Base-by-base conservation (phyloP, 129 eudicot species). In the Saussurea involucrata region DNA sequence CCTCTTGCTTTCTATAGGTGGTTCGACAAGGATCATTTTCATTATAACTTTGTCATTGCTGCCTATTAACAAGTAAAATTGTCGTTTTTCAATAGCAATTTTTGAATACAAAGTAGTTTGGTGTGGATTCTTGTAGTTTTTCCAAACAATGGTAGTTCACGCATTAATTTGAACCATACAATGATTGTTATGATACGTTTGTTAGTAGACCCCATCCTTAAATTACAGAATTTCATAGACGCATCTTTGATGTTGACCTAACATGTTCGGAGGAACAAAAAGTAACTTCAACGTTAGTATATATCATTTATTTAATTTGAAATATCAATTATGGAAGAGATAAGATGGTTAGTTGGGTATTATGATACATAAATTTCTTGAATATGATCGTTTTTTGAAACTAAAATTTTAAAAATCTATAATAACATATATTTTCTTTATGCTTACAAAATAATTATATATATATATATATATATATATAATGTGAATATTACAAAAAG, bases 221-320 rank as follows among this genome's bases (percentile, higher is more conserved):
- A 72, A 63, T 75, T 25, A 68, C 37, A 8, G 78, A 63, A 34
- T 12, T 63, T 22, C 27, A 61, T n/a, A 24, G 17, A 34, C 24
- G 69, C 70, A 32, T 75, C n/a, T 61, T 74, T 22, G 78, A 74
- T 42, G 27, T 61, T 24, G 71, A 74, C 71, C n/a, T 10, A 11
- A 75, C 60, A 24, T 36, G 42, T 22, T 25, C 71, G 24, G 9
- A 63, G 71, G 34, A 61, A 63, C 78, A 63, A 75, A 18, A 13
- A 57, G 37, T 74, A 13, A 33, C 12, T 74, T 63, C 17, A 24
- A 61, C 34, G 61, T 17, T 74, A 3, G 69, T 74, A 71, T 33
- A 18, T 74, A 71, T 33, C 27, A 74, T 11, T 17, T 33, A 74
- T 33, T 74, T 33, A 74, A 15, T 36, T 24, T 33, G 57, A 17